Evolutionary conservation across 2,329 filamentous ascomycete genomes (phyloP).

Genomic region (Colletotrichum eremochloae): DNA sequence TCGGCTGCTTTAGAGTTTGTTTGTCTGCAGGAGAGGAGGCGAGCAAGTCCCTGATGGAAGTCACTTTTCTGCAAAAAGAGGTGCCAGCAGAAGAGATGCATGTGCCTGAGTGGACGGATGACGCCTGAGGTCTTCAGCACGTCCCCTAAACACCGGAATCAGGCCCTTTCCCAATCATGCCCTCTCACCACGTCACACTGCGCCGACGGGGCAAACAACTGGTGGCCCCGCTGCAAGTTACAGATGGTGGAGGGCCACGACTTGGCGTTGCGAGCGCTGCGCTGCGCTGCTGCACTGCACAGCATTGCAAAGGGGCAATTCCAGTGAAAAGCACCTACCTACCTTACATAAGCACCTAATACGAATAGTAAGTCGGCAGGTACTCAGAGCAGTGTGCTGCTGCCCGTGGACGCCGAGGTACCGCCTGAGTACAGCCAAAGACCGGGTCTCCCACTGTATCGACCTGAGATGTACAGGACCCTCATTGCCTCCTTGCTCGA

Average conservation of each 20-base stretch:
- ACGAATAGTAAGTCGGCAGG: not conserved
- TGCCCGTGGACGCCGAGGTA: constrained; percentile 18
- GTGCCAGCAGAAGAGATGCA: not conserved
- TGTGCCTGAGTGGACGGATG: not conserved
- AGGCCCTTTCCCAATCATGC: constrained; percentile 27
- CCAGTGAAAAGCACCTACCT: not conserved
- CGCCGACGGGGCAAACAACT: constrained; percentile 17
- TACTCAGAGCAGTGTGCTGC: not conserved
- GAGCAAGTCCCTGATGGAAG: constrained; percentile 1
- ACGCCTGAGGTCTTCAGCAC: constrained; percentile 30
- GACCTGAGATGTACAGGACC: not conserved
- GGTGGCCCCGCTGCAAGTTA: constrained; percentile 23
- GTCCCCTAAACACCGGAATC: constrained; percentile 8
- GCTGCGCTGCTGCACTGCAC: constrained; percentile 15
- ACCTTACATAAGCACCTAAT: too few species aligned
- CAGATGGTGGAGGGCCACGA: constrained; percentile 34
- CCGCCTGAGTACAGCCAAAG: constrained; percentile 11
- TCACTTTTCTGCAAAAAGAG: constrained; percentile 14
- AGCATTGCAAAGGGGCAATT: not conserved
- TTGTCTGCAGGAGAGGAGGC: constrained; percentile 21
- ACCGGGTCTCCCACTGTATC: constrained; percentile 16
- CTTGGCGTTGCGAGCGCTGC: constrained; percentile 14
- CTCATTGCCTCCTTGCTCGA: not conserved
- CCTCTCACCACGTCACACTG: constrained; percentile 31
- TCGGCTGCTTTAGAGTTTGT: constrained; percentile 38